Evolutionary conservation across 2,329 filamentous ascomycete species (phyloP).

Genomic region (Eutypa lata): DNA sequence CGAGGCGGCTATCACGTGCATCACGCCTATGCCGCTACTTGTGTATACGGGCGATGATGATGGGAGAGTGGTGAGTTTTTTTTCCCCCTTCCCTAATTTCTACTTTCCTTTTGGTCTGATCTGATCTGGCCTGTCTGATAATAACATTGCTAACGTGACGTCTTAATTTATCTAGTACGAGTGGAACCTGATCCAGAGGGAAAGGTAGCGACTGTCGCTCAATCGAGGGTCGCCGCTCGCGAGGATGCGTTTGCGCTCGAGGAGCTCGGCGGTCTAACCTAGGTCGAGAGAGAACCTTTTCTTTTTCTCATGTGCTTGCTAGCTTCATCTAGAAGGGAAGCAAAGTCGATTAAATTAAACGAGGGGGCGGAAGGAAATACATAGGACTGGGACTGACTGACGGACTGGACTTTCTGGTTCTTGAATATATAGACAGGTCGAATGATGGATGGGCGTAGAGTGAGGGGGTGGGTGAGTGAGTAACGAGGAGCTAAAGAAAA

Average conservation of each 20-base stretch:
- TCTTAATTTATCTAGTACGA: conserved; percentile 46
- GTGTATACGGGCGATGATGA: conserved; percentile 95
- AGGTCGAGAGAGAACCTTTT: background rate
- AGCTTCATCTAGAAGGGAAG: too few relatives aligned
- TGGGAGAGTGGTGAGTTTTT: conserved; percentile 73
- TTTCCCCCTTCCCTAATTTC: background rate
- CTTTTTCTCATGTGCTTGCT: background rate
- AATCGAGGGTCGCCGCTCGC: conserved; percentile 4
- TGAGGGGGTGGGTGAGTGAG: too few relatives aligned
- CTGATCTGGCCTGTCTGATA: background rate
- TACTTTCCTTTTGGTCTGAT: background rate
- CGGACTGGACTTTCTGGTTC: too few relatives aligned
- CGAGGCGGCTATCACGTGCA: conserved; percentile 76
- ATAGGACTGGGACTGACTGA: too few relatives aligned
- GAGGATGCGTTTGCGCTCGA: conserved; percentile 12
- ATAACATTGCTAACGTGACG: background rate
- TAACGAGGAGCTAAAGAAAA: too few relatives aligned
- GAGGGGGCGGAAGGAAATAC: too few relatives aligned
- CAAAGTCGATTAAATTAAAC: too few relatives aligned
- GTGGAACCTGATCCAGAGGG: conserved; percentile 58
- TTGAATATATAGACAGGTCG: too few relatives aligned
- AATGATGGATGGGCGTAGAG: too few relatives aligned
- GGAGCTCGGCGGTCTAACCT: conserved; percentile 16
- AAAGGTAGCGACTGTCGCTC: conserved; percentile 46
- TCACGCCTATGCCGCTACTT: conserved; percentile 75